Evolutionary conservation across 805 yeast genomes (phyloP), one percentile per base, ranked within the genome.

Genomic region (Metschnikowia bowlesiae): DNA sequence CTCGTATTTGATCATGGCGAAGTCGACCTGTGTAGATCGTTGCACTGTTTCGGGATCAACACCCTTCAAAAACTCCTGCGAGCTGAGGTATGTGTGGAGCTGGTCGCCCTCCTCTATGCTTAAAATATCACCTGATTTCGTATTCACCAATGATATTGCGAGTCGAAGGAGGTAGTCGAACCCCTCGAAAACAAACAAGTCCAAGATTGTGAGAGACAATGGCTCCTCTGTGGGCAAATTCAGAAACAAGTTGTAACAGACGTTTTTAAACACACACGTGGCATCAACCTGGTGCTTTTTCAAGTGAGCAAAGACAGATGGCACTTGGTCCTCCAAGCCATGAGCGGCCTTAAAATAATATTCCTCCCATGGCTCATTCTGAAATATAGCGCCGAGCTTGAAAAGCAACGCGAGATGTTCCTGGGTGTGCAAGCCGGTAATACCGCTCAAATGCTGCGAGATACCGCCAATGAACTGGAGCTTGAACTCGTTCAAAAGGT

Each of bases 151-250:
- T 41, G 62, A 63, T 3, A 65, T 61, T 8, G 67, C 51, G 6
- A 71, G 46, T 29, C 74, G 59, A 8, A 64, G 50, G 7, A 73
- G 49, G 49, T 65, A 67, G 49, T 68, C 72, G 47, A 68, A 64
- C 6, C 78, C 78, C 55, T 73, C 75, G 45, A 74, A 62, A 31
- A 73, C 61, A 10, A 73, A 56, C 36, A 71, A 63, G 51, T 74
- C 78, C 30, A 72, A 51, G 4, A 70, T 48, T 41, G 41, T 56
- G 31, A 53, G 22, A 8, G 39, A n/a, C 1, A 41, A 38, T 6
- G 37, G 48, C 6, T 31, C 39, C 8, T 49, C 53, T 5, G 29
- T 16, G 13, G 46, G 18, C 18, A 44, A 28, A 18, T 8, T 46
- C 47, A 37, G 54, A 28, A 66, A 63, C 34, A 62, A 62, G 10